These are phyloP conservation scores for Plantago lanceolata DNA, from an alignment of 305 asterid species.

Conservation along the genomic window DNA sequence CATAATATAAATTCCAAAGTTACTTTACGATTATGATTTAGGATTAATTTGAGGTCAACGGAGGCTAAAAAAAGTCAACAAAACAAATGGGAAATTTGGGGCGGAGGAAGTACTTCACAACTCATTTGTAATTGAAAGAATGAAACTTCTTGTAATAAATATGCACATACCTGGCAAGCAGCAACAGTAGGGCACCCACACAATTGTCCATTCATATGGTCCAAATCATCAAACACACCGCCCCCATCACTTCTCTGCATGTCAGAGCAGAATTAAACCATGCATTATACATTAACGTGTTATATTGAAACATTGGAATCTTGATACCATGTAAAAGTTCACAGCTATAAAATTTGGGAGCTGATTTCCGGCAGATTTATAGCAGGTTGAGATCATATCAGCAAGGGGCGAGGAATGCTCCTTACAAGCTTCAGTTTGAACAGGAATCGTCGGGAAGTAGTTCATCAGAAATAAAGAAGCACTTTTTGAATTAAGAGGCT, in stretches of 20 bases:
- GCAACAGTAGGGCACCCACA: slow-evolving; percentile 77
- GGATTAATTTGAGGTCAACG: too few relatives aligned
- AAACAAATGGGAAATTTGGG: too few relatives aligned
- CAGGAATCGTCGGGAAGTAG: slow-evolving; percentile 86
- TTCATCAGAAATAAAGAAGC: slow-evolving; percentile 77
- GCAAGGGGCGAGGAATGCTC: slow-evolving; percentile 74
- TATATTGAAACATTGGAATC: slow-evolving; percentile 1
- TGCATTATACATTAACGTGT: background rate
- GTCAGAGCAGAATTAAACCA: slow-evolving; percentile 19
- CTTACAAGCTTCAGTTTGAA: slow-evolving; percentile 80
- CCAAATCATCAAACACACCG: slow-evolving; percentile 77
- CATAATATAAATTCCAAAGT: too few relatives aligned
- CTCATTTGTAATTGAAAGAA: slow-evolving; percentile 11
- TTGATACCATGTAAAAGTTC: slow-evolving; percentile 88
- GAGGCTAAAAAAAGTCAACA: too few relatives aligned
- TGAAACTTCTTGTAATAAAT: slow-evolving; percentile 10
- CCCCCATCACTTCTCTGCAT: slow-evolving; percentile 98
- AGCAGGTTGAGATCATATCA: slow-evolving; percentile 67
- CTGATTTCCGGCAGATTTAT: slow-evolving; percentile 70
- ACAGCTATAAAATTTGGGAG: slow-evolving; percentile 90
- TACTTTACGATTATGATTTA: too few relatives aligned
- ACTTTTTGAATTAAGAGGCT: slow-evolving; percentile 67
- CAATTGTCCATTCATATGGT: slow-evolving; percentile 85
- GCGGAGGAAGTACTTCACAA: background rate
- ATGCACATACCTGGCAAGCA: slow-evolving; percentile 74